Conservation (phyloP, 2,329 filamentous ascomycete species). For the Diaporthe sp. region DNA sequence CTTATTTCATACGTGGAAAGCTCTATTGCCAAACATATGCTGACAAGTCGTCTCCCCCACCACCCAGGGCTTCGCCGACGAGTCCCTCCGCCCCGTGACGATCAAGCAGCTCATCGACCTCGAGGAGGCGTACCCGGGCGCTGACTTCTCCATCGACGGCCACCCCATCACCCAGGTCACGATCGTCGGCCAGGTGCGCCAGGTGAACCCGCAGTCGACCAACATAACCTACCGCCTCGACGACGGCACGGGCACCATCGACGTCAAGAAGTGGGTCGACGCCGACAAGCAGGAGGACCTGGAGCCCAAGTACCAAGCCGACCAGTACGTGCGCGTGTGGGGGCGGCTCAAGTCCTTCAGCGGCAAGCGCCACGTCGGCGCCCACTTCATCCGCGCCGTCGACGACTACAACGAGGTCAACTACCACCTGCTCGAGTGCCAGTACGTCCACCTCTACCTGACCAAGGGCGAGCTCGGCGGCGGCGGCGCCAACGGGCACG, state of each 20-base stretch:
- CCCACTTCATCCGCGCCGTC: constrained; percentile 84
- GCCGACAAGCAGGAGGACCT: constrained; percentile 65
- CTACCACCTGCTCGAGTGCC: constrained; percentile 91
- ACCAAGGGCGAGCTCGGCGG: constrained; percentile 73
- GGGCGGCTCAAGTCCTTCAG: constrained; percentile 88
- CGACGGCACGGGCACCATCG: constrained; percentile 92
- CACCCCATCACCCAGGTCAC: constrained; percentile 80
- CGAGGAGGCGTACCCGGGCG: constrained; percentile 77
- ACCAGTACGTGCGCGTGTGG: constrained; percentile 87
- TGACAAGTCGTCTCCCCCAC: constrained; percentile 24
- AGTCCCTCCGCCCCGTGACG: constrained; percentile 92
- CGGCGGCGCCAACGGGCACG: constrained; percentile 49
- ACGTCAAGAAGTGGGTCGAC: constrained; percentile 91
- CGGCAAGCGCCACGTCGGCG: constrained; percentile 84
- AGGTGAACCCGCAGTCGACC: constrained; percentile 86
- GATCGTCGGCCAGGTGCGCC: constrained; percentile 91
- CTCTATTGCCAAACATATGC: neutral
- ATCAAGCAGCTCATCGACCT: constrained; percentile 95
- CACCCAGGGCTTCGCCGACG: constrained; percentile 75
- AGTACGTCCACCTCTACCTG: constrained; percentile 88
- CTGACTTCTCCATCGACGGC: constrained; percentile 87
- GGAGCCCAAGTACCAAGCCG: constrained; percentile 71
- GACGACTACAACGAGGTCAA: constrained; percentile 92
- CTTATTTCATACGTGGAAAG: neutral
- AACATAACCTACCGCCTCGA: constrained; percentile 95